Percentiles rank a stretch among this genome's conserved stretches.
phyloP scores from a whole-genome alignment of 306 rosid species.

The Prunus kanzakura region DNA sequence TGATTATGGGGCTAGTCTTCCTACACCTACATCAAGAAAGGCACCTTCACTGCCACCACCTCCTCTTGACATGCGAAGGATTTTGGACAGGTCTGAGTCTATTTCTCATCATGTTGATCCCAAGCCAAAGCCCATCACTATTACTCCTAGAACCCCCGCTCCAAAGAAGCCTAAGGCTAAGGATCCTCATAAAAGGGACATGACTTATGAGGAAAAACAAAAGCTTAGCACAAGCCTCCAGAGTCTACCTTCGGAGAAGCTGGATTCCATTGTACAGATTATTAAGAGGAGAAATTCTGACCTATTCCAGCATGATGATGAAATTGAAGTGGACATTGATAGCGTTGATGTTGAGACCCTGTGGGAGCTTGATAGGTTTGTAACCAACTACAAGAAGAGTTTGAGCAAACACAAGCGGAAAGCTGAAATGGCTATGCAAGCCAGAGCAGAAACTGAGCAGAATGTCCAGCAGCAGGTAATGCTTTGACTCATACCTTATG shows the following conservation, averaged over 20 bases:
- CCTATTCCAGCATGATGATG: conserved; percentile 75
- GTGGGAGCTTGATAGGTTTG: conserved; percentile 97
- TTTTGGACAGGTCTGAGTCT: conserved; percentile 76
- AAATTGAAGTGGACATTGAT: conserved; percentile 94
- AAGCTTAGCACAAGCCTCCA: conserved; percentile 82
- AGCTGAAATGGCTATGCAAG: conserved; percentile 72
- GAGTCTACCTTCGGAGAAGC: conserved; percentile 75
- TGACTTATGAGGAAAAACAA: conserved; percentile 90
- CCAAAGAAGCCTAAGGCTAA: conserved; percentile 96
- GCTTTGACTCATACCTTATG: conserved; percentile 6
- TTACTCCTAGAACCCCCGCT: conserved; percentile 88
- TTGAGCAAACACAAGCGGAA: conserved; percentile 89
- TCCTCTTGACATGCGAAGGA: conserved; percentile 74
- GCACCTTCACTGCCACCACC: conserved; percentile 54
- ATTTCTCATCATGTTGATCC: conserved; percentile 40
- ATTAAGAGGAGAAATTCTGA: conserved; percentile 74
- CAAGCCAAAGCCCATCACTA: conserved; percentile 43
- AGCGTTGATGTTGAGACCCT: conserved; percentile 88
- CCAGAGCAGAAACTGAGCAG: conserved; percentile 51
- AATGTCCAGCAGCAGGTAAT: conserved; percentile 50
- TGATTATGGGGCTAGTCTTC: conserved; percentile 47
- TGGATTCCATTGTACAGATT: conserved; percentile 79
- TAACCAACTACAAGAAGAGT: conserved; percentile 89
- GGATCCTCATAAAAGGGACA: conserved; percentile 87
- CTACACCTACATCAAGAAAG: conserved; percentile 71